Evolutionary conservation across 495 filamentous ascomycete species (phyloP), one percentile per base, ranked within the genome.

Genomic region (Trichocladium uniseriatum): DNA sequence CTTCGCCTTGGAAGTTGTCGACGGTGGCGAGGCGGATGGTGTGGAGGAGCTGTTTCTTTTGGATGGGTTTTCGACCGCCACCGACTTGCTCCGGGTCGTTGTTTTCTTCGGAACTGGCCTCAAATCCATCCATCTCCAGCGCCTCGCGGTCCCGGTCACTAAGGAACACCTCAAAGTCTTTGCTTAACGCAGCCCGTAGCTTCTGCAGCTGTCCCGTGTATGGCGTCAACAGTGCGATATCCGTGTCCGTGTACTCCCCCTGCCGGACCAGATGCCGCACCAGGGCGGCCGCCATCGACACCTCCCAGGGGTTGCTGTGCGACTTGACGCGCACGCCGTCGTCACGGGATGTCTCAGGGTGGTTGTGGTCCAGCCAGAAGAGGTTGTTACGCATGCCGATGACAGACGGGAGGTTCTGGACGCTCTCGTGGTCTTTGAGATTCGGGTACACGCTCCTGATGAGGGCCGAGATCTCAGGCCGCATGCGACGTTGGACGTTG

Each of bases 1-100:
- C 85, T 59, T 92, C 86, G 6, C 84, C 84, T 56, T 89, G 86
- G 48, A 90, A 90, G 57, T 88, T 90, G 60, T 92, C 87, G n/a
- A 94, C 79, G 0, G 83, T 92, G n/a, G 88, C 84, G 6, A 88
- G 60, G 21, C 82, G 70, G 2, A 94, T 64, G 11, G 70, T 68
- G n/a, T 83, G 70, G 0, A 81, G 53, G 1, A 89, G 66, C 0
- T 67, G 77, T 18, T 68, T 74, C 54, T 79, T 80, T 39, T 65
- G 48, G 22, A 48, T 19, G 22, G 21, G 10, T 15, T 51, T 52
- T 6, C 34, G 29, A 19, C 8, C 21, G 11, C 0, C 28, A 2
- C 1, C 7, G n/a, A 1, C 35, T 14, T 16, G 8, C n/a, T 56
- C 45, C 18, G n/a, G n/a, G 24, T 27, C 24, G 24, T 46, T 36